A percentile compares a stretch with the other conserved stretches of the same genome.
Conservation (phyloP, 1,139 yeast species). For the Diutina neorugosa region DNA sequence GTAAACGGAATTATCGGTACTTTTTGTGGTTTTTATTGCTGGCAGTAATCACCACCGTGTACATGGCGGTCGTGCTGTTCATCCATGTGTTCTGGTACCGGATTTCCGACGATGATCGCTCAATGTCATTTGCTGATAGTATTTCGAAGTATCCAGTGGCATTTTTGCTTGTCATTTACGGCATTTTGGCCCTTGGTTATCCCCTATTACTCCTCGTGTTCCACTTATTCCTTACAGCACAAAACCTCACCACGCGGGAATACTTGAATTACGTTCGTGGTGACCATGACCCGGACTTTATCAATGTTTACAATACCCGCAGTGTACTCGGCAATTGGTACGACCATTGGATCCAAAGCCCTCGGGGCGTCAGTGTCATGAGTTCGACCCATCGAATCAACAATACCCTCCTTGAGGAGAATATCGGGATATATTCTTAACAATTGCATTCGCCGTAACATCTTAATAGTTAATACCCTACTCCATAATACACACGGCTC, state of each 20-base stretch:
- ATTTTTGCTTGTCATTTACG: constrained; percentile 37
- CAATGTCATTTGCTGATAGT: constrained; percentile 12
- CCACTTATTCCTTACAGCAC: constrained; percentile 41
- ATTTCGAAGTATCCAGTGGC: constrained; percentile 25
- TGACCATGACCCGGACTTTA: constrained; percentile 13
- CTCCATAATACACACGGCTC: no score
- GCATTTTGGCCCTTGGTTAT: constrained; percentile 32
- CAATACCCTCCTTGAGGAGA: background rate
- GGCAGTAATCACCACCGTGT: constrained; percentile 13
- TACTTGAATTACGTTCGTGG: constrained; percentile 31
- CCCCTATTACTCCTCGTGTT: constrained; percentile 41
- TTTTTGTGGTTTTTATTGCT: constrained; percentile 29
- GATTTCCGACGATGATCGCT: background rate
- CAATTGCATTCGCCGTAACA: background rate
- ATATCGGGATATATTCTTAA: background rate
- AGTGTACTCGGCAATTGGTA: constrained; percentile 27
- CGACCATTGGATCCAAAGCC: constrained; percentile 36
- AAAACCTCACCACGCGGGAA: constrained; percentile 65
- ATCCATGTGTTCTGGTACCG: constrained; percentile 19
- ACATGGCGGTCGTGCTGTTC: constrained; percentile 16
- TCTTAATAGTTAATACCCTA: no score
- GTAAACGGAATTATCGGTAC: constrained; percentile 20
- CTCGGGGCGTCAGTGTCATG: constrained; percentile 23
- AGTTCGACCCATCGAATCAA: background rate
- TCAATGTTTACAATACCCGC: constrained; percentile 32